Percentiles rank a stretch among this genome's conserved stretches.
phyloP scores from a whole-genome alignment of 495 filamentous ascomycete genomes.

The Annulohypoxylon moriforme region DNA sequence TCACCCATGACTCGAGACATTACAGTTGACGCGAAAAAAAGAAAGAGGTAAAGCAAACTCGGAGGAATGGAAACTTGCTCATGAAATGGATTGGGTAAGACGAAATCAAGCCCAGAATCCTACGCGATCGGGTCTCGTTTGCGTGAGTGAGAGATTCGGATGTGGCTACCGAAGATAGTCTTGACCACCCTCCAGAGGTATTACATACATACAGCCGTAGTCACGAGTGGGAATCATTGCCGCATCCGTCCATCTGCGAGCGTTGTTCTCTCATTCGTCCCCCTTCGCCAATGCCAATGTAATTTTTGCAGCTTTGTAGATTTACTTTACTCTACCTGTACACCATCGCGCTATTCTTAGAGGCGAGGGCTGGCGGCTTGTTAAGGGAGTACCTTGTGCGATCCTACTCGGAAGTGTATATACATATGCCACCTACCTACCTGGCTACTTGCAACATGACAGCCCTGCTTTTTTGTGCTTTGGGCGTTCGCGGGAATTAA shows the following conservation, averaged over 20 bases:
- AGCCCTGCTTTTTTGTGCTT: neutral
- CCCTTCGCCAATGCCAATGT: neutral
- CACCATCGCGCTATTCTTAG: conserved; percentile 14
- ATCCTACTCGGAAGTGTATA: neutral
- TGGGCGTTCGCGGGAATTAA: neutral
- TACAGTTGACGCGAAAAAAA: neutral
- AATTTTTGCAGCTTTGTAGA: neutral
- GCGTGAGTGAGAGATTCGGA: conserved; percentile 25
- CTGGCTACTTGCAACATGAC: no score
- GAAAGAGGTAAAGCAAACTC: neutral
- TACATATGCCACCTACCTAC: neutral
- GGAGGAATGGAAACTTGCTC: conserved; percentile 7
- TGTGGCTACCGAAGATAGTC: conserved; percentile 33
- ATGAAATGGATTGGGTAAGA: neutral
- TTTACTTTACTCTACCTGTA: neutral
- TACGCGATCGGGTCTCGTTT: conserved; percentile 2
- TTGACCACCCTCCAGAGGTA: neutral
- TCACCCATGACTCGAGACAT: neutral
- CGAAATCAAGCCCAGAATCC: conserved; percentile 1
- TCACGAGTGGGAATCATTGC: conserved; percentile 11
- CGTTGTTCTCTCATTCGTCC: neutral
- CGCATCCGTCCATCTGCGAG: neutral
- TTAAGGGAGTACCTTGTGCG: neutral
- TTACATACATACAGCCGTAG: conserved; percentile 8
- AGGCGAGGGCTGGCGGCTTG: neutral